A percentile compares a stretch with the other conserved stretches of the same genome.
Conservation (phyloP, 2,329 filamentous ascomycete genomes). For the Alternaria sp. region DNA sequence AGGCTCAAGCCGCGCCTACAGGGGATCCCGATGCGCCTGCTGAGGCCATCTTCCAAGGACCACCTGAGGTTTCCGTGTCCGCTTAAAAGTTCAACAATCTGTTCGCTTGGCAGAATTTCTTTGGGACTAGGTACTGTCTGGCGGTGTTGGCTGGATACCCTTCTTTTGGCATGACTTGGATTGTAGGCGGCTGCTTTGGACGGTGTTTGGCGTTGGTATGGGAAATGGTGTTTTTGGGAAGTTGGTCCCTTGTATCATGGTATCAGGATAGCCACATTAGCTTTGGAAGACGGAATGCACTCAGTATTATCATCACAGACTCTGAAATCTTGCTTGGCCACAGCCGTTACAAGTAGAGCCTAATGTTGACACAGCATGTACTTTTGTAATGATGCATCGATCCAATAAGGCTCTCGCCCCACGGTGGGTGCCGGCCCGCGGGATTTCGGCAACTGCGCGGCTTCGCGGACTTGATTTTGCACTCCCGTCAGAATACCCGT, state of each 20-base stretch:
- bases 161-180: constrained; percentile 31
- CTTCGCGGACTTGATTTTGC: no score
- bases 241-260: constrained; percentile 9
- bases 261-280: constrained; percentile 24
- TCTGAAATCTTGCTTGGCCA: neutral
- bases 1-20: constrained; percentile 27
- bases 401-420: neutral
- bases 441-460: no score
- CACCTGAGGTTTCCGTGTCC: constrained; percentile 31
- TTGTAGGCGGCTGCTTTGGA: constrained; percentile 19
- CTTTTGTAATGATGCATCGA: neutral
- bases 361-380: neutral
- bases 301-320: neutral
- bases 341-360: neutral
- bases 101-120: constrained; percentile 15
- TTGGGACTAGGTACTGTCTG: constrained; percentile 26
- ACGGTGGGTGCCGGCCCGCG: no score
- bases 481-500: neutral
- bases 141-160: constrained; percentile 48
- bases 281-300: constrained; percentile 8
- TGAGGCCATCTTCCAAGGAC: constrained; percentile 31
- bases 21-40: constrained; percentile 29
- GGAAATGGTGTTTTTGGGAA: constrained; percentile 10
- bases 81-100: constrained; percentile 26
- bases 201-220: constrained; percentile 29